Percentiles rank a stretch among this genome's conserved stretches.
Conservation (phyloP, 352 stramenopile genomes). For the Pythium oligandrum region DNA sequence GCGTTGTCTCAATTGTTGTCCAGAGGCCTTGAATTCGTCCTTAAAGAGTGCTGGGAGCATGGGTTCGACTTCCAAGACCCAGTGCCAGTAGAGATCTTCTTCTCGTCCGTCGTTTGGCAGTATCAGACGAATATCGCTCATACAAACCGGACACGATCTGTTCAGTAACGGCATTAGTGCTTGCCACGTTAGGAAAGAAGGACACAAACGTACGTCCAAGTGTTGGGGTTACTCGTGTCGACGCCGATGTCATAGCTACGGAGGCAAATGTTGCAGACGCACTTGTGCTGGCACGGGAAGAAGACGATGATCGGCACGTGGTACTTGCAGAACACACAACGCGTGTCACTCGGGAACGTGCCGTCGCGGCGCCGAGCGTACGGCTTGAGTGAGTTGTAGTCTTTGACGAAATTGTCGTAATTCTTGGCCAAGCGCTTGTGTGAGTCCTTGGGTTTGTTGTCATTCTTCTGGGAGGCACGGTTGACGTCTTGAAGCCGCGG, state of each 20-base stretch:
- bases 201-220: conserved; percentile 31
- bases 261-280: conserved; percentile 54
- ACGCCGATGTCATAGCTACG: conserved; percentile 31
- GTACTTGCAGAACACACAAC: conserved; percentile 43
- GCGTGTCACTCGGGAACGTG: conserved; percentile 28
- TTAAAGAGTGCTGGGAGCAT: conserved; percentile 38
- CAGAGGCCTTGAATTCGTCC: conserved; percentile 32
- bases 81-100: conserved; percentile 60
- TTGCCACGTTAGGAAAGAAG: not conserved
- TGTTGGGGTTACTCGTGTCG: conserved; percentile 12
- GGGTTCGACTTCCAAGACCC: conserved; percentile 46
- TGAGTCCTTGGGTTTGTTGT: too few relatives aligned
- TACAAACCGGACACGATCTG: conserved; percentile 62
- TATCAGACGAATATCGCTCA: conserved; percentile 55
- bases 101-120: conserved; percentile 45
- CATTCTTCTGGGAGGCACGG: too few relatives aligned
- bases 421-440: conserved; percentile 24
- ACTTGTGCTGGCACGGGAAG: conserved; percentile 67
- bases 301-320: conserved; percentile 32
- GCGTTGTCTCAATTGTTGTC: too few relatives aligned
- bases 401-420: conserved; percentile 44
- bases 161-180: too few relatives aligned
- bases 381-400: conserved; percentile 45
- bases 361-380: conserved; percentile 44
- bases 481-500: too few relatives aligned